Base-by-base conservation (phyloP, 371 early-diverging fungal species). In the Haplosporangium sp. region DNA sequence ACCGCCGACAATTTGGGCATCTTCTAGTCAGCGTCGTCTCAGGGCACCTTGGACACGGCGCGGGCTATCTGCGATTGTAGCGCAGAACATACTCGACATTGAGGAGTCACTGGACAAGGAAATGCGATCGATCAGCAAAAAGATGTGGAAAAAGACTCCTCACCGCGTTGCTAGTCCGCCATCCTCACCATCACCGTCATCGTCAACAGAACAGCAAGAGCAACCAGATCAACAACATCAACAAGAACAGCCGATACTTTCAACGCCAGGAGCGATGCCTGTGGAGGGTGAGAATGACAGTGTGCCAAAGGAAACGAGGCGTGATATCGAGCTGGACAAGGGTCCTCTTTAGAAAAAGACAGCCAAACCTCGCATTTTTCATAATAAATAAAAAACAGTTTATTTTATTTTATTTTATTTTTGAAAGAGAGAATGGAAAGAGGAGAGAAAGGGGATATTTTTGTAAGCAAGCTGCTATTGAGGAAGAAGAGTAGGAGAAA, bases 31-130 rank as follows among this genome's bases (percentile, higher is more conserved):
- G 29, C 29, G 29, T 29, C 29, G 29, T 38, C 21, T 43, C 40
- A 45, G 46, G 38, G 47, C 56, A 6, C 58, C 61, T 14, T 54
- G 21, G 1, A 21, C 40, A 41, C 58, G 70, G 0, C 59, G 70
- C 14, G 62, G 66, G 1, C 45, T 73, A 46, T 37, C 66, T 5
- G 57, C 56, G 14, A 57, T 61, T 10, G 55, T 73, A 36, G 73
- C 73, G 1, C 54, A 52, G 59, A 67, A 52, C 10, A 36, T 73
- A 41, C 23, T 45, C 20, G 48, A 40, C 5, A 45, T 73, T 2
- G 67, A 73, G 21, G 16, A 43, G 40, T 12, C 10, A 36, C 37
- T 67, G 14, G 36, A 46, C 20, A 4, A 45, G 14, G 51, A 62
- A 37, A 45, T 62, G 41, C 29, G 23, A 18, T 14, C 18, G 5